Evolutionary conservation across 805 yeast species (phyloP).

Genomic region (Alloascoidea hylecoeti): DNA sequence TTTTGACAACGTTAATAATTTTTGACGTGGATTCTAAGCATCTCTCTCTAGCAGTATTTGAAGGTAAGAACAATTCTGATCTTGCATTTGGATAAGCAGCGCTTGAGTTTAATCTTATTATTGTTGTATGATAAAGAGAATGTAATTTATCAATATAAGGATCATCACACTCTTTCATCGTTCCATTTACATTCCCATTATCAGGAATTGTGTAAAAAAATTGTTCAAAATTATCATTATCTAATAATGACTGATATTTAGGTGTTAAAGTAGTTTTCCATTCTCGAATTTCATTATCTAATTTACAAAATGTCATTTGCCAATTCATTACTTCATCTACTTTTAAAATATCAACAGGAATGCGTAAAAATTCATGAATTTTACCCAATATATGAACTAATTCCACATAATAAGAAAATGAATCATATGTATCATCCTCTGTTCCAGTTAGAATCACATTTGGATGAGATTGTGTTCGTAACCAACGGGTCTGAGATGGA

Average conservation of each 20-base stretch:
- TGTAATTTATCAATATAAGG: slow-evolving; percentile 6
- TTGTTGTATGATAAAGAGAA: slow-evolving; percentile 11
- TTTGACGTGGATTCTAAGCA: slow-evolving; percentile 10
- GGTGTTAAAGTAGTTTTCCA: slow-evolving; percentile 10
- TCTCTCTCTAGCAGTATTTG: slow-evolving; percentile 10
- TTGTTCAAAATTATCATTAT: background rate
- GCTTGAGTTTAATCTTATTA: slow-evolving; percentile 12
- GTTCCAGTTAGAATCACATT: slow-evolving; percentile 2
- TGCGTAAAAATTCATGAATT: slow-evolving; percentile 12
- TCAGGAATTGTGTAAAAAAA: too few relatives aligned
- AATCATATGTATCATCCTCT: slow-evolving; percentile 4
- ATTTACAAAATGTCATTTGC: slow-evolving; percentile 11
- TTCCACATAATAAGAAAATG: slow-evolving; percentile 11
- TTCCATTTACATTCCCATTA: too few relatives aligned
- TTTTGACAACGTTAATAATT: slow-evolving; percentile 9
- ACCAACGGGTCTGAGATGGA: slow-evolving; percentile 6
- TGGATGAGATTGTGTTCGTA: slow-evolving; percentile 3
- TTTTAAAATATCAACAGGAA: slow-evolving; percentile 11
- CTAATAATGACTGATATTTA: slow-evolving; percentile 2
- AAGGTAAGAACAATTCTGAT: slow-evolving; percentile 10
- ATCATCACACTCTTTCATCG: too few relatives aligned
- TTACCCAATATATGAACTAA: slow-evolving; percentile 10
- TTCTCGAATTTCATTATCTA: slow-evolving; percentile 10
- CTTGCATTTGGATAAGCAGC: slow-evolving; percentile 13
- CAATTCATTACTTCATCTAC: slow-evolving; percentile 11